These are phyloP conservation scores for Ustilago bromivora DNA, from an alignment of 1,284 basidiomycete genomes.

Conservation along the genomic window DNA sequence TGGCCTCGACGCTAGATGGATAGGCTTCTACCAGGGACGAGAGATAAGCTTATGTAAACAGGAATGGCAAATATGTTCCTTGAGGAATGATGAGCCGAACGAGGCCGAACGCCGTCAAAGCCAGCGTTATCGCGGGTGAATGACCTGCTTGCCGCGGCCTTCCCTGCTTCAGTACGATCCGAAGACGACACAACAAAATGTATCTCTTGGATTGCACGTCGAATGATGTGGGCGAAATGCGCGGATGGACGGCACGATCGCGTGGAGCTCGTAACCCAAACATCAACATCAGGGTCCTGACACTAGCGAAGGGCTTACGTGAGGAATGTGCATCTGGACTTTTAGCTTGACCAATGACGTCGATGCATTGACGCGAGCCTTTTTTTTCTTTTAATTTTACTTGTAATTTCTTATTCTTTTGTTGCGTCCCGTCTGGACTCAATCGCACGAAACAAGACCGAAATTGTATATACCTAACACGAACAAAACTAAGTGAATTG, in stretches of 20 bases:
- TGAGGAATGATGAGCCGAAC: not conserved
- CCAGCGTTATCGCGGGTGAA: not conserved
- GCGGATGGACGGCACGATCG: conserved; percentile 1
- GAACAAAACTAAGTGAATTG: too few species aligned
- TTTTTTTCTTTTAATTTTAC: not conserved
- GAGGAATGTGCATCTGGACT: conserved; percentile 4
- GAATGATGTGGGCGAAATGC: not conserved
- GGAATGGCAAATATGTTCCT: not conserved
- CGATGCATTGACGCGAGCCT: not conserved
- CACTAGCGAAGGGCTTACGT: conserved; percentile 2
- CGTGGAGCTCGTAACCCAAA: conserved; percentile 8
- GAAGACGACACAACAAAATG: not conserved
- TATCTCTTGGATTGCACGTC: not conserved
- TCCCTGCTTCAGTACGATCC: not conserved
- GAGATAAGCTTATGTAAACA: not conserved
- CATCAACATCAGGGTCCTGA: not conserved
- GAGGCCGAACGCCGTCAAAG: not conserved
- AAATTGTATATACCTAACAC: too few species aligned
- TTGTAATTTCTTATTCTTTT: too few species aligned
- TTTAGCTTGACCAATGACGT: conserved; percentile 6
- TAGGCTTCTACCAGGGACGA: not conserved
- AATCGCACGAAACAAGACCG: too few species aligned
- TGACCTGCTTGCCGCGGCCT: not conserved
- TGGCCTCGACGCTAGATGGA: not conserved
- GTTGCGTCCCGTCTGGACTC: too few species aligned